Evolutionary conservation across 352 stramenopile species (phyloP).

Genomic region (Pythium monospermum): DNA sequence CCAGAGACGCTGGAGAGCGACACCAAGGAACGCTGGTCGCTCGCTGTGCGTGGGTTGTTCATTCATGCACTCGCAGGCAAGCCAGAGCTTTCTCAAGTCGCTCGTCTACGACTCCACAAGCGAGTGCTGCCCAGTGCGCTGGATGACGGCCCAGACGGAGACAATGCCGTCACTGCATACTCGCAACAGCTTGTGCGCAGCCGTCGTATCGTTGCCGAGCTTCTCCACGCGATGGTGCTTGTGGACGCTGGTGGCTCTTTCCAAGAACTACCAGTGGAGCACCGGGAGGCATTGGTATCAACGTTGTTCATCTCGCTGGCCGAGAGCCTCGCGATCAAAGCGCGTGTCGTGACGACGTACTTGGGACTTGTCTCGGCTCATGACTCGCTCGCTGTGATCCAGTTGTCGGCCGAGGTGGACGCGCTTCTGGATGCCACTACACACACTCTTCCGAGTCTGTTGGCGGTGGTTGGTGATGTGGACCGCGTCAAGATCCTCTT

Average conservation of each 20-base stretch:
- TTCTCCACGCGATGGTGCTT: constrained; percentile 37
- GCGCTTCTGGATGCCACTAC: constrained; percentile 36
- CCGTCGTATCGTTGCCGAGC: constrained; percentile 39
- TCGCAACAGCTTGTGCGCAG: constrained; percentile 32
- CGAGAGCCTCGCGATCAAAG: constrained; percentile 48
- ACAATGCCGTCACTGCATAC: constrained; percentile 38
- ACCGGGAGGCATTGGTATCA: constrained; percentile 63
- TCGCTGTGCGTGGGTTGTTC: constrained; percentile 39
- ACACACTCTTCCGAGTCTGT: constrained; percentile 31
- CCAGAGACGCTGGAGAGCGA: constrained; percentile 29
- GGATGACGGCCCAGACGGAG: constrained; percentile 30
- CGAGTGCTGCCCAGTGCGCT: constrained; percentile 25
- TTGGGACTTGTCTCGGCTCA: constrained; percentile 31
- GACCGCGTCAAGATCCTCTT: constrained; percentile 44
- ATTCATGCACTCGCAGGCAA: constrained; percentile 60
- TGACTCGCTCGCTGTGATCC: constrained; percentile 47
- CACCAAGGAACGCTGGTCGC: constrained; percentile 41
- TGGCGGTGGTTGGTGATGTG: constrained; percentile 39
- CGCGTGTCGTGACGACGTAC: constrained; percentile 51
- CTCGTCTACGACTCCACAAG: constrained; percentile 47
- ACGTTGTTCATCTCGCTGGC: constrained; percentile 48
- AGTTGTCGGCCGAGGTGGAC: constrained; percentile 46
- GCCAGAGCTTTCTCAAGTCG: constrained; percentile 42
- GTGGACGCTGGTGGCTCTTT: constrained; percentile 32
- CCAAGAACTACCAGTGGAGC: constrained; percentile 41